phyloP scores from a whole-genome alignment of 2,329 filamentous ascomycete genomes.

The Periconia macrospinosa region DNA sequence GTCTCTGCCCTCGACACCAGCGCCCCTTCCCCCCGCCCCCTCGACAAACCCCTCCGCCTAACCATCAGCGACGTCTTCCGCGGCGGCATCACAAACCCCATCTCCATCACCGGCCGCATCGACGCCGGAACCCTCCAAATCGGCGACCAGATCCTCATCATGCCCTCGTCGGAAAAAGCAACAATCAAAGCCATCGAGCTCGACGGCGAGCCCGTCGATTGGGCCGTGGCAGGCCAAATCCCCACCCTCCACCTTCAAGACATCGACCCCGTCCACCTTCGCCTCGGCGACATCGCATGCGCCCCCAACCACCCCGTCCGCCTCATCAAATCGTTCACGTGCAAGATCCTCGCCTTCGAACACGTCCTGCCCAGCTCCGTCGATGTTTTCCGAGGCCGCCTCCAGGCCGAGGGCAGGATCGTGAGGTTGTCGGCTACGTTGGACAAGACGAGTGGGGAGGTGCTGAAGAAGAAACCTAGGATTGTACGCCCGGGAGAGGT shows the following conservation, averaged over 20 bases:
- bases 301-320: constrained; percentile 66
- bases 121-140: constrained; percentile 82
- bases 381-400: constrained; percentile 82
- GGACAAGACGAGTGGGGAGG: constrained; percentile 75
- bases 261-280: constrained; percentile 80
- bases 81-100: constrained; percentile 74
- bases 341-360: constrained; percentile 87
- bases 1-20: constrained; percentile 84
- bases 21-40: constrained; percentile 68
- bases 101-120: constrained; percentile 84
- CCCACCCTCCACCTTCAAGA: constrained; percentile 80
- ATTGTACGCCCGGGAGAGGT: constrained; percentile 79
- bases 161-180: constrained; percentile 80
- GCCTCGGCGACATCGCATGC: constrained; percentile 83
- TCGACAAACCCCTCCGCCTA: constrained; percentile 81
- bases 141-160: constrained; percentile 76
- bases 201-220: constrained; percentile 73
- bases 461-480: constrained; percentile 80
- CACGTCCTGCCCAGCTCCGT: constrained; percentile 85
- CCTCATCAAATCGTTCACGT: constrained; percentile 73
- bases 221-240: constrained; percentile 92
- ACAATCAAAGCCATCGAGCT: constrained; percentile 80
- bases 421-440: constrained; percentile 70
- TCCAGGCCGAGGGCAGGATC: constrained; percentile 78
- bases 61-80: constrained; percentile 87